Evolutionary conservation across 805 yeast genomes (phyloP), one percentile per base, ranked within the genome.

Genomic region (Suhomyces faveliae): DNA sequence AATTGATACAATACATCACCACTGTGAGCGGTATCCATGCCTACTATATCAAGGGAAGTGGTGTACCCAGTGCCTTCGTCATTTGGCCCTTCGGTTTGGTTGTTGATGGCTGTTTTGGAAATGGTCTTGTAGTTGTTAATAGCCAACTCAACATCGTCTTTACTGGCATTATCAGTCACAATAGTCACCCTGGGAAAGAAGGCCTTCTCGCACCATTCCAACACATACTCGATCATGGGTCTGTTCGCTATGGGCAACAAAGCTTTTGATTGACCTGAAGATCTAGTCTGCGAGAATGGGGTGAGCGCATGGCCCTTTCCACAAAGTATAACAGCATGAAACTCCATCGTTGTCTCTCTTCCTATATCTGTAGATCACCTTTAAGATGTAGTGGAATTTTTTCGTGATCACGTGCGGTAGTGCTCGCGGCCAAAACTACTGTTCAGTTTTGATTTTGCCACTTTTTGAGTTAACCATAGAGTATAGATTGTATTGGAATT

Each of bases 121-220:
- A 83, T 72, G 1, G 60, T 50, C 49, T 75, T 63, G 60, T 80
- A 87, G 2, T 60, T 58, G 7, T 72, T 76, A 11, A 89, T 67
- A 12, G 79, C 81, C 11, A 64, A 64, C 20, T 67, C 63, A 15
- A 89, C 76, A 17, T 67, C 76, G 2, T 71, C 76, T 33, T 67
- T 62, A 25, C 80, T 76, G 2, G 71, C 77, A 9, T 67, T 61
- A 45, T 78, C 81, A 8, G 80, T 73, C 6, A 87, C 84, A 15
- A 91, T 74, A 17, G 87, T 81, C 41, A 87, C 78, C 40, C 79
- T 79, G 40, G 79, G 79, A 66, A 91, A 91, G 50, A 84, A 84
- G 2, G 95, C 97, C 61, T 78, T 76, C 59, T 84, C 90, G 73
- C 98, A 91, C 98, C 98, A 94, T 56, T 87, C 91, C 29, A 94